Percentiles rank a stretch among this genome's conserved stretches.
Conservation (phyloP, 2,329 filamentous ascomycete genomes). For the Trichoderma simmonsii region DNA sequence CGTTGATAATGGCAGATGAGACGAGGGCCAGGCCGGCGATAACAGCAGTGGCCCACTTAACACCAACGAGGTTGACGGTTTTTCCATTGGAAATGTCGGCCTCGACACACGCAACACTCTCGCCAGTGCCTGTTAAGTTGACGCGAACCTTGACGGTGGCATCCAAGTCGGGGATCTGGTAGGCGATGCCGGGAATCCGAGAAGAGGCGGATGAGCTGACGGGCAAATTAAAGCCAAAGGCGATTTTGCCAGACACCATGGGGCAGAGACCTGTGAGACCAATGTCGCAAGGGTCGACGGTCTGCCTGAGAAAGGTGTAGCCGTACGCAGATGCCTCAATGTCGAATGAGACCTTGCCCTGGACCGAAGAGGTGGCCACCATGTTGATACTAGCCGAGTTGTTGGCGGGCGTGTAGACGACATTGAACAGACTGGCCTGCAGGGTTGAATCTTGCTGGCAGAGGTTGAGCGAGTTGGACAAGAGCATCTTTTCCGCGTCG, state of each 20-base stretch:
- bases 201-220: conserved; percentile 56
- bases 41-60: conserved; percentile 85
- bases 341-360: conserved; percentile 77
- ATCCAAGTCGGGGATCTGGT: conserved; percentile 86
- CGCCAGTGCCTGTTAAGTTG: conserved; percentile 60
- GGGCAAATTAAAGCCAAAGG: conserved; percentile 66
- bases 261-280: conserved; percentile 77
- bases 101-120: conserved; percentile 79
- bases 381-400: conserved; percentile 70
- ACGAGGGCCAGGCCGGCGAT: conserved; percentile 81
- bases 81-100: conserved; percentile 86
- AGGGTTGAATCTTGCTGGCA: conserved; percentile 85
- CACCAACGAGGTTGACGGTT: conserved; percentile 82
- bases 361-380: conserved; percentile 75
- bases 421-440: conserved; percentile 83
- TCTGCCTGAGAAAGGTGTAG: conserved; percentile 64
- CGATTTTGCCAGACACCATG: conserved; percentile 81
- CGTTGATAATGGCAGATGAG: conserved; percentile 84
- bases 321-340: conserved; percentile 79
- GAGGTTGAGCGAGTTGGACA: conserved; percentile 78
- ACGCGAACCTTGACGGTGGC: conserved; percentile 79
- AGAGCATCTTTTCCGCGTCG: conserved; percentile 61
- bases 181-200: conserved; percentile 78
- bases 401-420: conserved; percentile 75
- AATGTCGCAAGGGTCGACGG: conserved; percentile 71